Evolutionary conservation across 495 filamentous ascomycete species (phyloP), one percentile per base, ranked within the genome.

Genomic region (Recurvomyces mirabilis): DNA sequence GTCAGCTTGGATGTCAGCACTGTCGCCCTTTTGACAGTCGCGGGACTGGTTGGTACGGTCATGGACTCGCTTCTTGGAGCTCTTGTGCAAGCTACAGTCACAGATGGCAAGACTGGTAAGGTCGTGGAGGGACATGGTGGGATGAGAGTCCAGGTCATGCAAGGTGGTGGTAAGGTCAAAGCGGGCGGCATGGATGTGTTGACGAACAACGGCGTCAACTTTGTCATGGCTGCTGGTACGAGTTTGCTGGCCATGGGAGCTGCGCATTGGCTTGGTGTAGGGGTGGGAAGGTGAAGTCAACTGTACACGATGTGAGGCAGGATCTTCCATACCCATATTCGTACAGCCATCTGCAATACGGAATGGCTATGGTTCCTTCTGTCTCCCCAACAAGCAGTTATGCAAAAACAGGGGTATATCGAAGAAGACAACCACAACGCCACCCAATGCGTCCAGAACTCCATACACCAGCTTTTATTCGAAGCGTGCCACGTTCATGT

Each of bases 121-220:
- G 73, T 98, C 21, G 77, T 98, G 1, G 91, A 96, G 63, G 89
- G 87, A 1, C 75, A 75, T 13, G 87, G 87, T 22, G 91, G 91
- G 4, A 63, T 70, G 47, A 87, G 83, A 56, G 91, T 93, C 39
- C 45, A 63, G 30, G 53, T 57, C 24, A 38, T 45, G 12, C 52
- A 38, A 1, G 48, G 50, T 5, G 41, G 60, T 0, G 52, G 48
- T 2, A 47, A 39, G 2, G 45, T 45, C 14, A 55, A 58, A 20
- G 81, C 56, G 33, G 81, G 67, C 41, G 88, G 84, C 6, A 67
- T 64, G 56, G 84, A 93, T 50, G 57, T 91, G 53, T 65, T 95
- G 47, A 85, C 91, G 58, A 98, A 98, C 54, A 98, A 98, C 58
- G 81, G 77, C 20, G 87, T 98, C 46, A 98, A 98, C 58, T 67